Percentiles rank a stretch among this genome's conserved stretches.
phyloP scores from a whole-genome alignment of 2,329 filamentous ascomycete genomes.

The Sporothrix inflata region DNA sequence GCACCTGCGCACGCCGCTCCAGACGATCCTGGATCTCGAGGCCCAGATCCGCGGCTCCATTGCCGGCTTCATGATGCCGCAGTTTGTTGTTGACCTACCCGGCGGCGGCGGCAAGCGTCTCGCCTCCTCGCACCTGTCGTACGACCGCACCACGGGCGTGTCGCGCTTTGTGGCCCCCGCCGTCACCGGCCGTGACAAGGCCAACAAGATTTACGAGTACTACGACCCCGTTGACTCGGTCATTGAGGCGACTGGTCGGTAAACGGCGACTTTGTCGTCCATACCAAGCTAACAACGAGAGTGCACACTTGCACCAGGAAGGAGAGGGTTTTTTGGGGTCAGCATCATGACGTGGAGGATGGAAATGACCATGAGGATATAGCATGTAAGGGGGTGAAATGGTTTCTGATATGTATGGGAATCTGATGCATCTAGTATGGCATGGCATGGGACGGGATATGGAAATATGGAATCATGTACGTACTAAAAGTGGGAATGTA shows the following conservation, averaged over 20 bases:
- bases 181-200: conserved; percentile 49
- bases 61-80: conserved; percentile 65
- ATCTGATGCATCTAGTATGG: neutral
- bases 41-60: conserved; percentile 61
- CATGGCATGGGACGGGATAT: neutral
- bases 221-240: conserved; percentile 52
- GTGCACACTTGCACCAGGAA: neutral
- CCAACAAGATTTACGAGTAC: conserved; percentile 58
- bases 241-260: neutral
- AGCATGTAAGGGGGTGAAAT: too few relatives aligned
- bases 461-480: neutral
- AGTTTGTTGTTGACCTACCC: conserved; percentile 66
- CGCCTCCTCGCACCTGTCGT: conserved; percentile 55
- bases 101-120: conserved; percentile 66
- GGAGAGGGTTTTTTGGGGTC: neutral
- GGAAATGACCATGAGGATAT: neutral
- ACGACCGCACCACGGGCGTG: conserved; percentile 57
- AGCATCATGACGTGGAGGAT: neutral
- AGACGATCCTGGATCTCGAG: conserved; percentile 62
- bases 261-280: neutral
- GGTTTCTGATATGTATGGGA: neutral
- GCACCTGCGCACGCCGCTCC: conserved; percentile 64
- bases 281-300: neutral
- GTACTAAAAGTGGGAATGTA: neutral
- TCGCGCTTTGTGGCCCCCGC: conserved; percentile 61